Evolutionary conservation across 169 alveolate genomes (phyloP).

Genomic region (Eimeria maxima): DNA sequence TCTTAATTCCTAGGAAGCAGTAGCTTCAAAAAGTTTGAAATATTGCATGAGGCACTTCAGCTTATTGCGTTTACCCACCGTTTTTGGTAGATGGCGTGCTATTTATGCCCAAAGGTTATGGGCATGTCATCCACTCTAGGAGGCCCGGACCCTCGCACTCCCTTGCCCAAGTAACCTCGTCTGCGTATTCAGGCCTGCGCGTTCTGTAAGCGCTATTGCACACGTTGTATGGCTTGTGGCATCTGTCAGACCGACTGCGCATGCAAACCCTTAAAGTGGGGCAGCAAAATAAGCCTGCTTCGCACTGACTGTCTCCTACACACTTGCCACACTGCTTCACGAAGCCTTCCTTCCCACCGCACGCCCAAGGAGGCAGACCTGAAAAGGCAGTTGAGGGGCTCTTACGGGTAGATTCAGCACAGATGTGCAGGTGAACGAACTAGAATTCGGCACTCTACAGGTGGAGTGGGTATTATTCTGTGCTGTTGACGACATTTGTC

Average conservation of each 20-base stretch:
- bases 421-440: not conserved
- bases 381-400: not conserved
- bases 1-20: not conserved
- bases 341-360: slow-evolving; percentile 71
- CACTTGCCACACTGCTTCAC: slow-evolving; percentile 64
- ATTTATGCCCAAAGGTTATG: not conserved
- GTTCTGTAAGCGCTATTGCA: slow-evolving; percentile 70
- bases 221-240: slow-evolving; percentile 71
- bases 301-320: slow-evolving; percentile 59
- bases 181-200: slow-evolving; percentile 78
- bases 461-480: not conserved
- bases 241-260: slow-evolving; percentile 62
- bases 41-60: not conserved
- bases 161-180: slow-evolving; percentile 72
- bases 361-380: slow-evolving; percentile 78
- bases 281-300: slow-evolving; percentile 59
- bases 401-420: not conserved
- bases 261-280: slow-evolving; percentile 73
- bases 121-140: slow-evolving; percentile 55
- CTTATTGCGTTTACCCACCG: not conserved
- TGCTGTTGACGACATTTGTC: not conserved
- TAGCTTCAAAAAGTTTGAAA: not conserved
- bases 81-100: not conserved
- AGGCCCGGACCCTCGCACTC: slow-evolving; percentile 72
- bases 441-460: not conserved